phyloP scores from a whole-genome alignment of 164 flowering plant species.

The Vitis vinifera region DNA sequence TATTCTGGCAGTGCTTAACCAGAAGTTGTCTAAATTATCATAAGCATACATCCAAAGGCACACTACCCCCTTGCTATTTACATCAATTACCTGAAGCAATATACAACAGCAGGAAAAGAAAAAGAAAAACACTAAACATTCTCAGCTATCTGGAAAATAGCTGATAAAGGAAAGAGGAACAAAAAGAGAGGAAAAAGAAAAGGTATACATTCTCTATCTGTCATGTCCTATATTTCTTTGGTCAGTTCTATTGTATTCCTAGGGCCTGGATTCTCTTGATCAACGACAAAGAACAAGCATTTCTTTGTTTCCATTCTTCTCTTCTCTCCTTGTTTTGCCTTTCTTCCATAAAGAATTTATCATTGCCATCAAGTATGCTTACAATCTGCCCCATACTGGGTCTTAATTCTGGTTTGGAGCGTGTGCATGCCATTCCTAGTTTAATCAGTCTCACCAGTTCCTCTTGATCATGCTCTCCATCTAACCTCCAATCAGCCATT shows the following conservation, averaged over 20 bases:
- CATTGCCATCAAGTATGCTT: conserved; percentile 80
- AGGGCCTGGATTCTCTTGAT: conserved; percentile 81
- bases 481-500: conserved; percentile 59
- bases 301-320: conserved; percentile 64
- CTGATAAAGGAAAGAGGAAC: too few relatives aligned
- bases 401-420: conserved; percentile 58
- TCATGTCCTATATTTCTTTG: neutral
- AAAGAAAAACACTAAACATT: too few relatives aligned
- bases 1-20: neutral
- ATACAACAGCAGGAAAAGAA: neutral
- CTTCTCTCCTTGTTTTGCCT: conserved; percentile 38
- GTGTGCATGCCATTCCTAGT: conserved; percentile 77
- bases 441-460: conserved; percentile 64
- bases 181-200: neutral
- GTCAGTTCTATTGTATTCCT: conserved; percentile 63
- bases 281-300: conserved; percentile 56
- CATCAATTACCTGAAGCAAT: neutral
- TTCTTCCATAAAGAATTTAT: conserved; percentile 33
- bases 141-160: too few relatives aligned
- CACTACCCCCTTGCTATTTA: conserved; percentile 1
- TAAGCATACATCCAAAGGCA: neutral
- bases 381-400: conserved; percentile 83
- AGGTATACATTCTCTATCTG: neutral
- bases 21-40: neutral
- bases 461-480: conserved; percentile 43